A percentile compares a stretch with the other conserved stretches of the same genome.
Conservation (phyloP, 2,329 filamentous ascomycete species). For the Ophiognomonia clavigignenti-juglandacearum region DNA sequence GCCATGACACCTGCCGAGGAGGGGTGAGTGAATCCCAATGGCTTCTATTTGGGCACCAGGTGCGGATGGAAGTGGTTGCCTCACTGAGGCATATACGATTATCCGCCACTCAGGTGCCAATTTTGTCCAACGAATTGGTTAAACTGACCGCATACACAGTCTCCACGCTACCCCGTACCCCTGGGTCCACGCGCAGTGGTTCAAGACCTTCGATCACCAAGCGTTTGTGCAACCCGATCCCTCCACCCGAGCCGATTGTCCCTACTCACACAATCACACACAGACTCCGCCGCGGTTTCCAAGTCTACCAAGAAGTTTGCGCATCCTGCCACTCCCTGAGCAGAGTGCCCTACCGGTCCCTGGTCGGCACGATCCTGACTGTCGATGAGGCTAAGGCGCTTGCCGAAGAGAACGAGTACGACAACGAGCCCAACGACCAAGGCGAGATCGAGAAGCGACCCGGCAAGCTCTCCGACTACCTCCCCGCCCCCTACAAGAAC, state of each 20-base stretch:
- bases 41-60: neutral
- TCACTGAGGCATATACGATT: slow-evolving; percentile 13
- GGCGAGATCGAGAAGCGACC: slow-evolving; percentile 98
- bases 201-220: slow-evolving; percentile 95
- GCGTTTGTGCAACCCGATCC: slow-evolving; percentile 62
- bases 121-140: neutral
- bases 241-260: slow-evolving; percentile 1
- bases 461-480: slow-evolving; percentile 97
- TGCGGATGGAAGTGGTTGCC: neutral
- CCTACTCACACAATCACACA: slow-evolving; percentile 29
- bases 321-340: slow-evolving; percentile 93
- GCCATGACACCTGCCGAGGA: slow-evolving; percentile 94
- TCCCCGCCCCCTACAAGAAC: slow-evolving; percentile 95
- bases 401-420: slow-evolving; percentile 98
- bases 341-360: slow-evolving; percentile 86
- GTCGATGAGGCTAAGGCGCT: slow-evolving; percentile 97
- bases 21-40: slow-evolving; percentile 66
- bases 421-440: slow-evolving; percentile 95
- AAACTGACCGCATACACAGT: slow-evolving; percentile 46
- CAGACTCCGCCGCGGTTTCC: slow-evolving; percentile 97
- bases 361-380: slow-evolving; percentile 89
- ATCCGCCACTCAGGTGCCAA: slow-evolving; percentile 15
- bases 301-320: slow-evolving; percentile 98
- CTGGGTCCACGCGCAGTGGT: slow-evolving; percentile 89
- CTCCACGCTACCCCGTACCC: slow-evolving; percentile 89